Evolutionary conservation across 768 basidiomycete species (phyloP).

Genomic region (Lanmaoa pseudosensibilis): DNA sequence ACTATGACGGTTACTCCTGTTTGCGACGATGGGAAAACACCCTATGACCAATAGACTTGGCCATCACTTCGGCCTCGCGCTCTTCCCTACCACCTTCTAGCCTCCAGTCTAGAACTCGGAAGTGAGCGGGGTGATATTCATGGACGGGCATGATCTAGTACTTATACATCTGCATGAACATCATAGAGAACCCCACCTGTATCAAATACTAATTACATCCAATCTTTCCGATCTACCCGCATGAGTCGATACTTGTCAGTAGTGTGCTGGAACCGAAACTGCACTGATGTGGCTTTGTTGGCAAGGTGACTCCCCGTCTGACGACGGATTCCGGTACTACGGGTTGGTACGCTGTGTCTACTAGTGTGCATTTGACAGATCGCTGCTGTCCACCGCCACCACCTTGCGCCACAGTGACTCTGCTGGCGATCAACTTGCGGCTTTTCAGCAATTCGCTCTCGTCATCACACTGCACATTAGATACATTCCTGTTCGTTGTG

Average conservation of each 20-base stretch:
- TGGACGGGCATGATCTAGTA: not conserved
- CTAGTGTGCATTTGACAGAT: no score
- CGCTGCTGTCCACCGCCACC: not conserved
- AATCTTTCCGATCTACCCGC: not conserved
- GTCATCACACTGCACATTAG: not conserved
- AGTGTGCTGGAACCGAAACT: not conserved
- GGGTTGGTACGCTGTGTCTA: no score
- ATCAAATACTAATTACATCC: conserved; percentile 1
- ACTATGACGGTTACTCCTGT: conserved; percentile 32
- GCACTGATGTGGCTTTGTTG: not conserved
- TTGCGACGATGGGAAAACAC: conserved; percentile 22
- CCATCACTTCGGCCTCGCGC: not conserved
- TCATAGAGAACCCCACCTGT: not conserved
- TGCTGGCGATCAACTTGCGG: no score
- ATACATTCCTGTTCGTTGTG: no score
- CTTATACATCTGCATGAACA: not conserved
- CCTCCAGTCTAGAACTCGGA: not conserved
- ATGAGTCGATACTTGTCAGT: not conserved
- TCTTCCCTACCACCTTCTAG: not conserved
- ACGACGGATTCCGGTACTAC: no score
- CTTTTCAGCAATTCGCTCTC: no score
- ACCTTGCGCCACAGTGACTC: not conserved
- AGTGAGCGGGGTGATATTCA: not conserved
- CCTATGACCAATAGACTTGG: not conserved
- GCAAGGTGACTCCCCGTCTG: no score